These are phyloP conservation scores for Starmera amethionina DNA, from an alignment of 805 yeast genomes.

Conservation along the genomic window DNA sequence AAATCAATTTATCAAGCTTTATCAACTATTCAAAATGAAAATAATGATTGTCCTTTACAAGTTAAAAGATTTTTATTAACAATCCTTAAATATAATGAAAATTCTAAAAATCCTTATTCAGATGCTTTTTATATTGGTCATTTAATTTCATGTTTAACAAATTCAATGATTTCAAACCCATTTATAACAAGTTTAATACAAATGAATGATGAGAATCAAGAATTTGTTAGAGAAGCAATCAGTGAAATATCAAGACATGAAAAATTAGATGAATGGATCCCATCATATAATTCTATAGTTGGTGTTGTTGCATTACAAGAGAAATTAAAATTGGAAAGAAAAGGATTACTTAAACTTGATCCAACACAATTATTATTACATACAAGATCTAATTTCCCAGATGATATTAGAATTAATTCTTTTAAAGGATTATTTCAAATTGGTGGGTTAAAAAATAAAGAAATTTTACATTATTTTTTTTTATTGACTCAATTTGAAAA, in stretches of 20 bases:
- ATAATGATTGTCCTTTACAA: slow-evolving; percentile 50
- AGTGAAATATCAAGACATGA: slow-evolving; percentile 66
- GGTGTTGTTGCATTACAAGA: slow-evolving; percentile 48
- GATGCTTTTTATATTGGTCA: slow-evolving; percentile 60
- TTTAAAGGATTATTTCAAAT: slow-evolving; percentile 57
- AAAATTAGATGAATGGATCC: slow-evolving; percentile 79
- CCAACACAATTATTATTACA: slow-evolving; percentile 46
- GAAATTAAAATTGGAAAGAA: slow-evolving; percentile 47
- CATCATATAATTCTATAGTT: slow-evolving; percentile 53
- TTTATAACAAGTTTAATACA: slow-evolving; percentile 6
- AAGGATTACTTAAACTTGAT: slow-evolving; percentile 41
- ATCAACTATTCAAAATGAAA: slow-evolving; percentile 48
- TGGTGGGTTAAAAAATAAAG: slow-evolving; percentile 68
- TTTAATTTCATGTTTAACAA: slow-evolving; percentile 46
- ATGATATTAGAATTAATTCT: slow-evolving; percentile 55
- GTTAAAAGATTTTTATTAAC: slow-evolving; percentile 58
- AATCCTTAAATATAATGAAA: slow-evolving; percentile 75
- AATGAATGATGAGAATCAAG: slow-evolving; percentile 19
- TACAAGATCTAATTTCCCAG: slow-evolving; percentile 35
- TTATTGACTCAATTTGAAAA: slow-evolving; percentile 45
- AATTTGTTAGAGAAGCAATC: slow-evolving; percentile 37
- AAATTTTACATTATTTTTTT: slow-evolving; percentile 53
- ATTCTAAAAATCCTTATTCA: slow-evolving; percentile 63
- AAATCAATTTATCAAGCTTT: slow-evolving; percentile 58
- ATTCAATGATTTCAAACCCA: slow-evolving; percentile 22